Percentiles rank a stretch among this genome's conserved stretches.
These are phyloP conservation scores for Phyllosticta capitalensis DNA, from an alignment of 2,329 filamentous ascomycete species.

Conservation along the genomic window DNA sequence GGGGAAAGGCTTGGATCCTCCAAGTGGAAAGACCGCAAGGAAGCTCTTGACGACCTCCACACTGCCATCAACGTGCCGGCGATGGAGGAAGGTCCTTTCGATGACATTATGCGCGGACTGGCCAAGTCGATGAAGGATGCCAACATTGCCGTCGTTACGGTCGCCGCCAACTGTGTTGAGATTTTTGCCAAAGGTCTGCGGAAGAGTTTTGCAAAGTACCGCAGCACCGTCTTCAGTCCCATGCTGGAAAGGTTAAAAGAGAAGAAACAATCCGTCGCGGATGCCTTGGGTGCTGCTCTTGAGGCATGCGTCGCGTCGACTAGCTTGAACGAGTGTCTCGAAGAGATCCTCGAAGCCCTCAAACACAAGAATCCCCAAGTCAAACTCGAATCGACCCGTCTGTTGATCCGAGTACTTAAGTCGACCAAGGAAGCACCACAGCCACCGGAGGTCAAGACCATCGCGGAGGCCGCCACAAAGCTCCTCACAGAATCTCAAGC, in stretches of 20 bases:
- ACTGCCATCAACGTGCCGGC: slow-evolving; percentile 70
- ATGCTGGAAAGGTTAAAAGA: slow-evolving; percentile 96
- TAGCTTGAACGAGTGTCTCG: slow-evolving; percentile 72
- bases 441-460: slow-evolving; percentile 71
- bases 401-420: slow-evolving; percentile 78
- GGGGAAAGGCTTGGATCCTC: slow-evolving; percentile 75
- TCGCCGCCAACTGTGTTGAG: slow-evolving; percentile 89
- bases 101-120: slow-evolving; percentile 71
- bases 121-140: slow-evolving; percentile 99
- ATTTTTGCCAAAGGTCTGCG: slow-evolving; percentile 78
- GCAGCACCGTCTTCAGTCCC: slow-evolving; percentile 68
- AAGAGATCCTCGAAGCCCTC: slow-evolving; percentile 77
- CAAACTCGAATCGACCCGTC: slow-evolving; percentile 90
- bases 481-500: slow-evolving; percentile 83
- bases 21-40: slow-evolving; percentile 98
- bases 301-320: slow-evolving; percentile 62
- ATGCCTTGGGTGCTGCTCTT: slow-evolving; percentile 76
- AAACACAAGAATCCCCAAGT: slow-evolving; percentile 96
- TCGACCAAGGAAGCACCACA: slow-evolving; percentile 74
- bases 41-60: slow-evolving; percentile 76
- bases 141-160: slow-evolving; percentile 87
- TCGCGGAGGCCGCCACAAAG: slow-evolving; percentile 85
- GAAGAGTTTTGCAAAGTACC: slow-evolving; percentile 69
- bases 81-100: slow-evolving; percentile 85
- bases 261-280: slow-evolving; percentile 83